Base-by-base conservation (phyloP, 1,284 basidiomycete species). In the Cutaneotrichosporon mucoides region DNA sequence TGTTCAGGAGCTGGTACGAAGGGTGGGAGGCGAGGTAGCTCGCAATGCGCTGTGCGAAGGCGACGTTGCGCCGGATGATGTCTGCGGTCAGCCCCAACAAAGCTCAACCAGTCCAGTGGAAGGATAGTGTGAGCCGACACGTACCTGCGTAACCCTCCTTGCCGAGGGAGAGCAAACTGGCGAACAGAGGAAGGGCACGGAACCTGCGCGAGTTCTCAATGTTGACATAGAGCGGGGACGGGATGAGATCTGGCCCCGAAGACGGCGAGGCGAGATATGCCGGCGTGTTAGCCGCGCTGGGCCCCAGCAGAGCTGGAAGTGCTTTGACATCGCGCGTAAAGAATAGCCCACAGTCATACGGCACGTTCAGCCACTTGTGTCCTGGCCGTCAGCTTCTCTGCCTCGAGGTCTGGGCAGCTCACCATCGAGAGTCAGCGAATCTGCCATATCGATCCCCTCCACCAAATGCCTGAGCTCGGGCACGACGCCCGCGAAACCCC, bases 281-380 rank as follows among this genome's bases (percentile, higher is more conserved):
- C 0, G 81, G 79, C 1, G 75, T 71, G 8, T 65, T 61, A 8
- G 74, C 67, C 0, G 76, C 75, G 0, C 79, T 76, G 0, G 81
- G 80, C 0, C 80, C 81, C 47, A 80, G 78, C 10, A 81, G 66
- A 3, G 69, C 69, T 10, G 72, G 70, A 7, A 82, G 73, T 2
- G 69, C 55, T 4, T 55, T 36, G 3, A 62, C 16, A 9, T 64
- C 57, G 6, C 76, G 76, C 9, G 79, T 78, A 69, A 79, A 82
- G 75, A 83, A 82, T 2, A 82, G 55, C 3, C 81, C 82, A 45
- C 76, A 77, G 61, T 82, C 82, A 70, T 83, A 83, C 4, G 82
- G 82, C 0, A 81, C 73, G 49, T 79, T 78, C 13, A 81, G 71
- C 79, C 78, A 80, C 63, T 81, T 81, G 62, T 81, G 79, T 10